Base-by-base conservation (phyloP, 208 protist species). In the Strigomonas galati region DNA sequence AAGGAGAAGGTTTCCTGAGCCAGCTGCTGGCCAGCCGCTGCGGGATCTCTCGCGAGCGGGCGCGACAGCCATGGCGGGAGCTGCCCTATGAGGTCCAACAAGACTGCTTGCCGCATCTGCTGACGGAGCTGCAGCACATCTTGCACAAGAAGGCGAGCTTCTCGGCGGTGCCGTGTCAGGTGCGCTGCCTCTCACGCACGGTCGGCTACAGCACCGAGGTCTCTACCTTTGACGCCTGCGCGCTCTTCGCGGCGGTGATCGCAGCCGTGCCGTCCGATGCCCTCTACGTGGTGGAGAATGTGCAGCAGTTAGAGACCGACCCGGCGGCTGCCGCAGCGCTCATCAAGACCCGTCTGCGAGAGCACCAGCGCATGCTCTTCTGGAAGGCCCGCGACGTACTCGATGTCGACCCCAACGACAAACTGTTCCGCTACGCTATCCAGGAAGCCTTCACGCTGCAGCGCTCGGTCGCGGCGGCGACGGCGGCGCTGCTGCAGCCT, bases 11-110 rank as follows among this genome's bases (percentile, higher is more conserved):
- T 7, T 76, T 80, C n/a, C 71, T 95, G 54, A 78, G 81, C 21
- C 85, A 91, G 67, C 76, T 95, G 9, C 73, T 95, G 26, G 90
- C 87, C n/a, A 87, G 82, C 63, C 76, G 79, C 35, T 92, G 87
- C 55, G 90, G 90, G 5, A 79, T 95, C 21, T 92, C 90, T 0
- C 74, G 78, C 7, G 71, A 81, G 40, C 66, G 80, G 65, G 87
- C 90, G 4, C 79, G 82, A 32, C 79, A 85, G 63, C 86, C 87
- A 17, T 95, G 90, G 87, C 69, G 82, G 3, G 90, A 95, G 64
- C 59, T 91, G 28, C 80, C 81, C 14, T 67, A 76, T 0, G 84
- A 93, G 28, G 84, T 75, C 10, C 72, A 65, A 2, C 48, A 27
- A 7, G 79, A 86, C 17, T 74, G 79, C n/a, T 72, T 90, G 14